Evolutionary conservation across 139 green algal genomes (phyloP).

Genomic region (Coelastrella sp.): DNA sequence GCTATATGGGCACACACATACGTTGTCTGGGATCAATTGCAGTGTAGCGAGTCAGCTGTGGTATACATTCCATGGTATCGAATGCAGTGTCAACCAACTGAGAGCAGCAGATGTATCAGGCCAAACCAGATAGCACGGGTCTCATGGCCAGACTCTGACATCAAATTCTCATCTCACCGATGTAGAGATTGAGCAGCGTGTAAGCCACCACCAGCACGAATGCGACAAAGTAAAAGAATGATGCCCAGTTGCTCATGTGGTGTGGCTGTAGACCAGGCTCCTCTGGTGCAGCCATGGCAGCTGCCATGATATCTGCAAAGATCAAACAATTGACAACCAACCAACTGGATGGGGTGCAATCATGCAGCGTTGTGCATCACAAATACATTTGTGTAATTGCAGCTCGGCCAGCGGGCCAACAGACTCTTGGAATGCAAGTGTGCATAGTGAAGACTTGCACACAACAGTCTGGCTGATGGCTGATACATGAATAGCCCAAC

Average conservation of each 20-base stretch:
- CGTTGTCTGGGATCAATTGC: too few relatives aligned
- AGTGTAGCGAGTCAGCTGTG: background rate
- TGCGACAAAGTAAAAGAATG: conserved; percentile 82
- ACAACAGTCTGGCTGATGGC: too few relatives aligned
- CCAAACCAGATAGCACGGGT: background rate
- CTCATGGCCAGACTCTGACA: background rate
- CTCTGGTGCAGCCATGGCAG: conserved; percentile 66
- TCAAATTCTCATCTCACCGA: conserved; percentile 48
- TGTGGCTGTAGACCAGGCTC: conserved; percentile 72
- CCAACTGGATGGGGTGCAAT: too few relatives aligned
- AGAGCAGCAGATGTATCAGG: too few relatives aligned
- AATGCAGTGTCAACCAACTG: too few relatives aligned
- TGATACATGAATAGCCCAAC: too few relatives aligned
- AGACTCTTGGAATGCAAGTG: too few relatives aligned
- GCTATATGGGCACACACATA: too few relatives aligned
- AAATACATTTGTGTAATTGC: too few relatives aligned
- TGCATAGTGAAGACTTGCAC: too few relatives aligned
- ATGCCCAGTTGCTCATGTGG: conserved; percentile 65
- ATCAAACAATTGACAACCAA: background rate
- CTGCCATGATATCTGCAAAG: conserved; percentile 21
- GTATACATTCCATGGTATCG: background rate
- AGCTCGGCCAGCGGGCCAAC: too few relatives aligned
- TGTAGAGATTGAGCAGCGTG: conserved; percentile 89
- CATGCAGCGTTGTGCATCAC: too few relatives aligned
- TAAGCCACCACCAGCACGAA: conserved; percentile 88